These are phyloP conservation scores for Tremella mesenterica DNA, from an alignment of 768 basidiomycete species.

Conservation along the genomic window DNA sequence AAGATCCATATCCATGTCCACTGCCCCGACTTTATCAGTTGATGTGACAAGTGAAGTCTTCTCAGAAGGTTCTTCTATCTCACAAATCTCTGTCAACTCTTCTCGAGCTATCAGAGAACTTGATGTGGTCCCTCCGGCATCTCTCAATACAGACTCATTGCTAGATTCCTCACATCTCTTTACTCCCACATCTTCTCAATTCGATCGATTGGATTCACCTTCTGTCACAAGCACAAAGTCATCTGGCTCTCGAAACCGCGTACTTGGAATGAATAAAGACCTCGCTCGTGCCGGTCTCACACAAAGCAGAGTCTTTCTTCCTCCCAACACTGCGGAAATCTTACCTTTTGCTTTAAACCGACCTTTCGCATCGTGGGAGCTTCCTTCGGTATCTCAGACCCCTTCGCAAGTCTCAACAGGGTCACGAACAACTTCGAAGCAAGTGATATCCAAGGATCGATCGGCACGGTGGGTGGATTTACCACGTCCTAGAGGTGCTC, in stretches of 20 bases:
- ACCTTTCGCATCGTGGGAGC: slow-evolving; percentile 12
- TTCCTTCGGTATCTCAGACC: neutral
- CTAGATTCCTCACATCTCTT: neutral
- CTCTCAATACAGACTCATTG: no score
- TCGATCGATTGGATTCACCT: neutral
- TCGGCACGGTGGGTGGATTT: slow-evolving; percentile 12
- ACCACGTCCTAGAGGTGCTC: slow-evolving; percentile 4
- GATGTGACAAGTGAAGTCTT: no score
- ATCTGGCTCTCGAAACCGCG: neutral
- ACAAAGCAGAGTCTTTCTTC: neutral
- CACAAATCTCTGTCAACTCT: no score
- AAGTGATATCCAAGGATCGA: neutral
- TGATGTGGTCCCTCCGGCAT: no score
- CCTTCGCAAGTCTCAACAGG: neutral
- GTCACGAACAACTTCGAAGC: neutral
- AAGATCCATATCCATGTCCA: no score
- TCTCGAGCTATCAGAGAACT: no score
- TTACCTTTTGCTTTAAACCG: slow-evolving; percentile 7
- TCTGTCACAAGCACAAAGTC: neutral
- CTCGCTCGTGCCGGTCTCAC: neutral
- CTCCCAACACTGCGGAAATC: slow-evolving; percentile 10
- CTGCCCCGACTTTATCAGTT: no score
- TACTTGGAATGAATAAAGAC: neutral
- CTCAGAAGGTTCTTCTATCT: no score
- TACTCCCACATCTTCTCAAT: neutral